Evolutionary conservation across 106 monocot genomes (phyloP).

Genomic region (Dendrobium huoshanense): DNA sequence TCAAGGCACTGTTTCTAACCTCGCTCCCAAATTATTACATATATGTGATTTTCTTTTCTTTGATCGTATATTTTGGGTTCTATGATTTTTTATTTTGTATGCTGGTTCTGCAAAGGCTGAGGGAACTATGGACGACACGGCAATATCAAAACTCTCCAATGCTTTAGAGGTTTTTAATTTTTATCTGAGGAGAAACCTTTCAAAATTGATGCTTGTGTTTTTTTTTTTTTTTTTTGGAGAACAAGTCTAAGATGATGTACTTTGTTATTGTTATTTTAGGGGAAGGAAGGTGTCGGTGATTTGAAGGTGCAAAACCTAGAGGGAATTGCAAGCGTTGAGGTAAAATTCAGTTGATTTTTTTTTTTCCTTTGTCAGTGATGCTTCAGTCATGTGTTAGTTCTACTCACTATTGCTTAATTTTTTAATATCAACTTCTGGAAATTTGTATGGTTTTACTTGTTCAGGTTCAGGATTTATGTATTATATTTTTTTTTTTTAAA

Average conservation of each 20-base stretch:
- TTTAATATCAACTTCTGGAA: neutral
- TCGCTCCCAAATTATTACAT: neutral
- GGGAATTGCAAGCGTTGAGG: conserved; percentile 73
- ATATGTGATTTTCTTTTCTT: conserved; percentile 2
- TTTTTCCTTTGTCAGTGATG: neutral
- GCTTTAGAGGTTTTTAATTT: conserved; percentile 45
- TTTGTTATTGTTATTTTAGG: conserved; percentile 24
- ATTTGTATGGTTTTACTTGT: neutral
- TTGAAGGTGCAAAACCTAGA: conserved; percentile 49
- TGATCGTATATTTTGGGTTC: conserved; percentile 4
- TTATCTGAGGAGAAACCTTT: neutral
- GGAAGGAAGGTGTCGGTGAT: conserved; percentile 43
- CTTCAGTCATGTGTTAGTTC: neutral
- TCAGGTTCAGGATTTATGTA: neutral
- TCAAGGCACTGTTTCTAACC: conserved; percentile 37
- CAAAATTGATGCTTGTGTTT: neutral
- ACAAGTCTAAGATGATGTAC: neutral
- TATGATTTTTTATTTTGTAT: conserved; percentile 6
- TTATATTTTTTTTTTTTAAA: neutral
- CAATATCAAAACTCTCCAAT: conserved; percentile 29
- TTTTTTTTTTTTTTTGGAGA: neutral
- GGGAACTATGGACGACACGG: conserved; percentile 64
- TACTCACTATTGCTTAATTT: neutral
- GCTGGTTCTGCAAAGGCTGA: conserved; percentile 48
- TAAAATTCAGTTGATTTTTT: conserved; percentile 8